Base-by-base conservation (phyloP, 176 grass and related monocot species). In the Oryza meyeriana region DNA sequence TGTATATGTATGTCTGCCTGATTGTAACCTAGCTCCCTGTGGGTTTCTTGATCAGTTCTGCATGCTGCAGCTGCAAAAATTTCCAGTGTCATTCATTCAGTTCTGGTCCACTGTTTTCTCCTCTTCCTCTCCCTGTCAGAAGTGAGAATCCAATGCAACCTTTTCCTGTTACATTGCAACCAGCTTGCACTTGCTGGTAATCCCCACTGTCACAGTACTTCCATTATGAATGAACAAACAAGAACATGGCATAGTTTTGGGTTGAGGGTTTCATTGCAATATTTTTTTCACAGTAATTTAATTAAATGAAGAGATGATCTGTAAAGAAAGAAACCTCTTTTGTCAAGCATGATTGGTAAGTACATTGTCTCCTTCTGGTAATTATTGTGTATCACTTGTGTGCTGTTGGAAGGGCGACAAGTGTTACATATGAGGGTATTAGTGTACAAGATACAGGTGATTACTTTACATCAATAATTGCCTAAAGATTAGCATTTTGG, bases 381-480 rank as follows among this genome's bases (percentile, higher is more conserved):
- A 85, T 89, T 77, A 85, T 81, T 81, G 83, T 81, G 44, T 66
- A 66, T 82, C 83, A 72, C 64, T 64, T 84, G 36, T 84, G 69
- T 88, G 71, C 27, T 34, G 32, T 20, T 89, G 41, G 71, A 58
- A 76, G 71, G 45, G 64, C 24, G 44, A 71, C 82, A 44, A 44
- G 59, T 73, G 78, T 38, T 78, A 29, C 35, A 18, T 81, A 74
- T 68, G 73, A 77, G 77, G 57, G 42, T 66, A 85, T 81, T 89
- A 85, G 28, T 72, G 72, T 57, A 71, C 64, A 36, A 24, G 11
- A 35, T 57, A 67, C 66, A 84, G 14, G 18, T 67, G 45, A 12
- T 89, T 81, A 79, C 84, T 86, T 82, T 79, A 28, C 20, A 44
- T 64, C 74, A 86, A 86, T 90, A 82, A 86, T 74, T 90, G 47